Base-by-base conservation (phyloP, 495 filamentous ascomycete species). In the Penicillium egyptiacum region DNA sequence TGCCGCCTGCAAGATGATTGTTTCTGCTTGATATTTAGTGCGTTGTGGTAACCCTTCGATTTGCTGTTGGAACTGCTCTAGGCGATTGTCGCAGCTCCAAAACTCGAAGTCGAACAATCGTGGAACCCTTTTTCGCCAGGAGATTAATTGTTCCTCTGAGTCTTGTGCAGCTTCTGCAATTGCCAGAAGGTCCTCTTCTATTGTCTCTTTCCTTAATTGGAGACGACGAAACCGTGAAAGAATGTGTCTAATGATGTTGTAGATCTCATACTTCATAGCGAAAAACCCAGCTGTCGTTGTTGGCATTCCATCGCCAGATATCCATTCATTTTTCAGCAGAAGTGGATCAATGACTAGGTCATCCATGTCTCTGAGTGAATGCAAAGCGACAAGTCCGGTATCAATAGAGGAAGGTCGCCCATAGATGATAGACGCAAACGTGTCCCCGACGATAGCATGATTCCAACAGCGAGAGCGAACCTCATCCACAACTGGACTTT, bases 401-500 rank as follows among this genome's bases (percentile, higher is more conserved):
- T 65, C 63, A 23, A 62, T 48, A 14, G 59, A 65, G 5, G 54
- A 44, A 3, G 63, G 59, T 8, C 63, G 56, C 20, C 63, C 63
- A 45, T 62, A 65, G 19, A 62, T 20, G 25, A 62, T 57, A 17
- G 63, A 59, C 12, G 40, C 31, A 41, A 65, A 65, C 3, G 59
- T 65, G 35, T 65, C 63, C n/a, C 45, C 45, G 5, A 62, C 53
- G 17, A 62, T 53, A 22, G 62, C 49, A 25, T 65, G 63, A 25
- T 62, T 62, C 63, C 63, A 65, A 41, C 59, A 59, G 14, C 63
- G 59, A 26, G 56, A 59, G 16, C 60, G 53, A 26, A 59, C 50
- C 43, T 62, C 56, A 48, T 51, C 50, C 20, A 54, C 33, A 26
- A 62, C 37, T 1, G 23, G 52, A 48, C 28, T 48, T 6, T 56